Base-by-base conservation (phyloP, 2,329 filamentous ascomycete species). In the Coniella lustricola region DNA sequence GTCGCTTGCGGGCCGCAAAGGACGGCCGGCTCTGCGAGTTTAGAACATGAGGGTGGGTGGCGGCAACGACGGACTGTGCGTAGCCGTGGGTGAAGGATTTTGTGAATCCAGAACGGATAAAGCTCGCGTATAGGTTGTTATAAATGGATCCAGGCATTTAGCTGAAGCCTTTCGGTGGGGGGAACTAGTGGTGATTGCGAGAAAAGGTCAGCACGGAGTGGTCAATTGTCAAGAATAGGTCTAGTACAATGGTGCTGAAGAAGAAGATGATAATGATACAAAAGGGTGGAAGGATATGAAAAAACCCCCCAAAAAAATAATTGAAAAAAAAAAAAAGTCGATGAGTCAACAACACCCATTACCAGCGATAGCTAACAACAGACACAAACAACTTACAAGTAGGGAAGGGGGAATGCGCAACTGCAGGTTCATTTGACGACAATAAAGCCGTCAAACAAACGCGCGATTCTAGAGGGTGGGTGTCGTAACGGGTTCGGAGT, bases 391-490 rank as follows among this genome's bases (percentile, higher is more conserved):
- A 52, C 79, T 71, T 78, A 88, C 84, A 74, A 74, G 74, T 68
- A 76, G 75, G 74, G 73, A 77, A 70, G 73, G 70, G 67, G 72
- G 64, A 66, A 74, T 71, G 65, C 70, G 71, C 71, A 71, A 73
- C 74, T 90, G 89, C 90, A 96, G 89, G 89, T 93, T 95, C 90
- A 95, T 95, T 89, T 91, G 88, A 94, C 89, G 90, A 88, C 85
- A 67, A 57, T 59, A 54, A 64, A 72, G 84, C 83, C 87, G 87
- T 77, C 89, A 93, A 94, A 85, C 76, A 89, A 95, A 84, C 88
- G 88, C 89, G 89, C 88, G 69, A 68, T 61, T 59, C 60, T 57
- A 56, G 48, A 44, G 53, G 48, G 44, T 42, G 22, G 50, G 17
- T 51, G 36, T 40, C 35, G 31, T 53, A n/a, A n/a, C n/a, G n/a